A percentile compares a stretch with the other conserved stretches of the same genome.
phyloP scores from a whole-genome alignment of 441 rosid species.

The Arabidopsis hybrid region DNA sequence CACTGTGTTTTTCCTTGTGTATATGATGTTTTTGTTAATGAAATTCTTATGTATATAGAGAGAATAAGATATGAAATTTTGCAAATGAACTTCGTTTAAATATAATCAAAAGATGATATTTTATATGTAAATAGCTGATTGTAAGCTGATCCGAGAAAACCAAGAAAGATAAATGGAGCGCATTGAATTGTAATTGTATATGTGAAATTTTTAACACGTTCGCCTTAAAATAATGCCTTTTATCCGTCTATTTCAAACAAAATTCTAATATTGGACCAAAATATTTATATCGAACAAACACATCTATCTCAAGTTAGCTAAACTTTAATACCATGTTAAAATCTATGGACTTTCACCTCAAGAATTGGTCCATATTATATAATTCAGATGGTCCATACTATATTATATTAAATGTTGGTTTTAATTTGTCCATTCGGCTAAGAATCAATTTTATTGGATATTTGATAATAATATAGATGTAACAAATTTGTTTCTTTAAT shows the following conservation, averaged over 20 bases:
- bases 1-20: neutral
- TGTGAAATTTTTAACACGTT: neutral
- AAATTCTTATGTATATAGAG: neutral
- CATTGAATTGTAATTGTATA: neutral
- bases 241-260: neutral
- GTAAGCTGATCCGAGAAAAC: neutral
- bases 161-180: neutral
- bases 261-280: neutral
- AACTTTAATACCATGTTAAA: neutral
- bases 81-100: neutral
- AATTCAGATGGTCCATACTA: neutral
- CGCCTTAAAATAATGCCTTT: neutral
- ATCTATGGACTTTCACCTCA: neutral
- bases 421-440: neutral
- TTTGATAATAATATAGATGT: neutral
- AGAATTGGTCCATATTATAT: neutral
- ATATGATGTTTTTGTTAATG: neutral
- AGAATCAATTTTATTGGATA: neutral
- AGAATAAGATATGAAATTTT: neutral
- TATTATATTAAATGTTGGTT: neutral
- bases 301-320: neutral
- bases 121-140: neutral
- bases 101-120: neutral
- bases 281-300: neutral
- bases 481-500: neutral